Conservation (phyloP, 257 asterid genomes). For the Buddleja alternifolia region DNA sequence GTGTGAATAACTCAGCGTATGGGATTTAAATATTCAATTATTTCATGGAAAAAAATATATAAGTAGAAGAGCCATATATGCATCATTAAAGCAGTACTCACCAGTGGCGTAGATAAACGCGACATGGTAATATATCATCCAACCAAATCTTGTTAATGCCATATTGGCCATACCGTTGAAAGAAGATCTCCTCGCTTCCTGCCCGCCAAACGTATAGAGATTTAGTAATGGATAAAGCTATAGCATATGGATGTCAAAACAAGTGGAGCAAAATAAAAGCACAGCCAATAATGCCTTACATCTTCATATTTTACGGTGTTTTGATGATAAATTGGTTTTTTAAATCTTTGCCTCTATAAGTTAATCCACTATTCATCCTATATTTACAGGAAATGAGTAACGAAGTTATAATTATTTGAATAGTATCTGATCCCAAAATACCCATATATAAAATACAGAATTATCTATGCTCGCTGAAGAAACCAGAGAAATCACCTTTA, state of each 20-base stretch:
- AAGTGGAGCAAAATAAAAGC: conserved; percentile 2
- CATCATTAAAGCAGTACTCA: conserved; percentile 40
- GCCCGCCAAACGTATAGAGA: conserved; percentile 31
- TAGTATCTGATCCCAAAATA: background rate
- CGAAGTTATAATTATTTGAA: background rate
- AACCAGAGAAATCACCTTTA: conserved; percentile 54
- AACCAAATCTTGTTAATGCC: conserved; percentile 78
- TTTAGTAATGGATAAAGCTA: conserved; percentile 19
- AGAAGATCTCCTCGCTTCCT: conserved; percentile 68
- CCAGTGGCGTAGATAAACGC: conserved; percentile 94
- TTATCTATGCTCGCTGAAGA: conserved; percentile 6
- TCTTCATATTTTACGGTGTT: background rate
- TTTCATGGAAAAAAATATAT: background rate
- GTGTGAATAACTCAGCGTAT: no score
- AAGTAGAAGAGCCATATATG: background rate
- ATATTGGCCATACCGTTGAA: conserved; percentile 62
- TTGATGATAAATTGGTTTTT: conserved; percentile 7
- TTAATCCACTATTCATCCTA: background rate
- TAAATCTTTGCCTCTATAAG: background rate
- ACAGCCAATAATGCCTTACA: conserved; percentile 4
- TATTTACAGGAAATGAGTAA: conserved; percentile 7
- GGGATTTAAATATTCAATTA: conserved; percentile 1
- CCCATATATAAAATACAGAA: background rate
- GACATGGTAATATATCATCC: conserved; percentile 92
- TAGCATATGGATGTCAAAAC: conserved; percentile 12